A percentile compares a stretch with the other conserved stretches of the same genome.
Evolutionary conservation across 208 protist genomes (phyloP).

Genomic region (Herpetomonas muscarum): DNA sequence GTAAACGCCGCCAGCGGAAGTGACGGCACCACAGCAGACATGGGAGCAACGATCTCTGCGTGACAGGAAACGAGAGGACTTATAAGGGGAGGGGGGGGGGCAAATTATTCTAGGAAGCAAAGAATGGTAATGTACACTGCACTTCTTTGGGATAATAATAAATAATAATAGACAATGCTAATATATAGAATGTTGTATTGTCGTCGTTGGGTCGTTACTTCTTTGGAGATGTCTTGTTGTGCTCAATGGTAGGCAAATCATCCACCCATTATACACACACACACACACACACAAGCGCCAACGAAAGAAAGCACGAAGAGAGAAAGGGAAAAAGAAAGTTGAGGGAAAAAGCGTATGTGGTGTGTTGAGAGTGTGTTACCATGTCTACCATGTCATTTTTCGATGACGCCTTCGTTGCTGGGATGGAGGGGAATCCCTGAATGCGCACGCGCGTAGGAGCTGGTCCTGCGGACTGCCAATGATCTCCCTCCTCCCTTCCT

Average conservation of each 20-base stretch:
- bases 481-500: no score
- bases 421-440: no score
- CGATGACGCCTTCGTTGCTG: no score
- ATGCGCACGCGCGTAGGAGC: no score
- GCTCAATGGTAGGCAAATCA: no score
- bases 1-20: slow-evolving; percentile 13
- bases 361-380: no score
- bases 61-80: neutral
- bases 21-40: neutral
- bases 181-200: neutral
- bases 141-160: no score
- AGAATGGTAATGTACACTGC: no score
- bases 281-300: slow-evolving; percentile 6
- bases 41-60: neutral
- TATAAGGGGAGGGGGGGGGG: neutral
- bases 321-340: neutral
- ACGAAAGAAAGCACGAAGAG: slow-evolving; percentile 7
- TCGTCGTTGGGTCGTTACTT: neutral
- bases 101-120: neutral
- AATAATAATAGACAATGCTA: no score
- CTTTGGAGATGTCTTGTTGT: no score
- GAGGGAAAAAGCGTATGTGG: neutral
- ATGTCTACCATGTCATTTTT: no score
- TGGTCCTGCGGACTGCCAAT: no score
- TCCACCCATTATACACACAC: slow-evolving; percentile 10